These are phyloP conservation scores for Beauveria sp. DNA, from an alignment of 2,329 filamentous ascomycete genomes.

Conservation along the genomic window DNA sequence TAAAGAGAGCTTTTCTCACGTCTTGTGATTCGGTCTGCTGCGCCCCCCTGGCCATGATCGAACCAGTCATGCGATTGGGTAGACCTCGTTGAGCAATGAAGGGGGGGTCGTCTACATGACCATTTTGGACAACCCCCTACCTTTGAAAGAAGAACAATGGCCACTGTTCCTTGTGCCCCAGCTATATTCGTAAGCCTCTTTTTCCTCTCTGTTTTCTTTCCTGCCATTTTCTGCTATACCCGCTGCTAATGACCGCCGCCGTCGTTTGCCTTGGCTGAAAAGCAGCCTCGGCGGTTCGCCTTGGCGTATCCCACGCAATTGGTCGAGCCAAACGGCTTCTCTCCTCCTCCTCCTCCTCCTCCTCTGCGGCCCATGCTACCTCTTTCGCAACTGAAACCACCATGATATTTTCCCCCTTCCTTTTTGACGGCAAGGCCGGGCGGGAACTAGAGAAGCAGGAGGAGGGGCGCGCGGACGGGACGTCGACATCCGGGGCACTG, in stretches of 20 bases:
- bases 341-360: not conserved
- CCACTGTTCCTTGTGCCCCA: not conserved
- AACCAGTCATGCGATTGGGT: no score
- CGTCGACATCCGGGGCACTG: no score
- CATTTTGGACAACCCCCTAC: no score
- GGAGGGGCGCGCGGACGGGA: not conserved
- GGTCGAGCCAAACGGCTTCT: constrained; percentile 2
- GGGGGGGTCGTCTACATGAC: no score
- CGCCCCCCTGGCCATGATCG: no score
- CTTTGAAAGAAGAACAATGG: no score
- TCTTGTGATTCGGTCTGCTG: no score
- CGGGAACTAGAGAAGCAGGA: not conserved
- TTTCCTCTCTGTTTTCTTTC: not conserved
- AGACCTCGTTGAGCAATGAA: no score
- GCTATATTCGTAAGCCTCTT: not conserved
- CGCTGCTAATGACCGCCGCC: not conserved
- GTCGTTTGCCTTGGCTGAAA: not conserved
- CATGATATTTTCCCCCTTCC: no score
- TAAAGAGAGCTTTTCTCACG: no score
- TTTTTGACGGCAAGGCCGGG: not conserved
- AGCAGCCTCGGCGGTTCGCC: constrained; percentile 5
- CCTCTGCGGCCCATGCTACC: not conserved
- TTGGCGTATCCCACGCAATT: constrained; percentile 2
- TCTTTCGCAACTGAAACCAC: not conserved
- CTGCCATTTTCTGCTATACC: not conserved